Conservation (phyloP, 192 early-diverging fungal species). For the Linnemannia zychae region DNA sequence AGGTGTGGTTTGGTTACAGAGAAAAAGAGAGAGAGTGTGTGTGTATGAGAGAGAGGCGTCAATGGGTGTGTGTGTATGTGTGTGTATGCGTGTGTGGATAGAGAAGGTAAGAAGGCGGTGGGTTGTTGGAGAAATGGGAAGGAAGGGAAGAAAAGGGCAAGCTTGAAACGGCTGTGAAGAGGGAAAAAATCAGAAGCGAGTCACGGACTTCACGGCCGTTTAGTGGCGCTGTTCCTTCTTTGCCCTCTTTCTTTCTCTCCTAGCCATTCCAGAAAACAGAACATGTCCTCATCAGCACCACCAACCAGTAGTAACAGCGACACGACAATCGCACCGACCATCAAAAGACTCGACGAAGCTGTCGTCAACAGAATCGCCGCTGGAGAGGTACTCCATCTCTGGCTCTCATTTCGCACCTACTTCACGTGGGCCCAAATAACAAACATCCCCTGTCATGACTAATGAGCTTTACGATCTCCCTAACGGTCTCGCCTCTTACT, state of each 20-base stretch:
- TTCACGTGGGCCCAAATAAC: conserved; percentile 21
- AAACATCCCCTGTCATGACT: background rate
- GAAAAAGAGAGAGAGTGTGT: too few species aligned
- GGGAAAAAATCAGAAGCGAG: background rate
- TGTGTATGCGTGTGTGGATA: background rate
- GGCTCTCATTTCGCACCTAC: background rate
- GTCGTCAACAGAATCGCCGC: conserved; percentile 98
- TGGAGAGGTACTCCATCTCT: conserved; percentile 78
- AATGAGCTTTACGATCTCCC: background rate
- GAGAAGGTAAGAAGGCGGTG: background rate
- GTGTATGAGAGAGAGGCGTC: background rate
- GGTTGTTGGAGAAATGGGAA: background rate
- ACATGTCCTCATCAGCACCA: conserved; percentile 10
- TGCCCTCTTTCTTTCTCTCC: background rate
- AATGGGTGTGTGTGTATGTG: background rate
- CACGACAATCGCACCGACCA: conserved; percentile 57
- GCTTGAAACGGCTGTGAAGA: background rate
- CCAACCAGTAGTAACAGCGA: background rate
- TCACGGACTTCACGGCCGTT: background rate
- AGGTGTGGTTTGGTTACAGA: too few species aligned
- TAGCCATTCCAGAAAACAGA: background rate
- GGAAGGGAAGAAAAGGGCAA: background rate
- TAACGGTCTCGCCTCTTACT: background rate
- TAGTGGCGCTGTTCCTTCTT: background rate
- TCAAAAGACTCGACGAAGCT: conserved; percentile 84